Evolutionary conservation across 2,329 filamentous ascomycete genomes (phyloP).

Genomic region (Apiospora phragmitis): DNA sequence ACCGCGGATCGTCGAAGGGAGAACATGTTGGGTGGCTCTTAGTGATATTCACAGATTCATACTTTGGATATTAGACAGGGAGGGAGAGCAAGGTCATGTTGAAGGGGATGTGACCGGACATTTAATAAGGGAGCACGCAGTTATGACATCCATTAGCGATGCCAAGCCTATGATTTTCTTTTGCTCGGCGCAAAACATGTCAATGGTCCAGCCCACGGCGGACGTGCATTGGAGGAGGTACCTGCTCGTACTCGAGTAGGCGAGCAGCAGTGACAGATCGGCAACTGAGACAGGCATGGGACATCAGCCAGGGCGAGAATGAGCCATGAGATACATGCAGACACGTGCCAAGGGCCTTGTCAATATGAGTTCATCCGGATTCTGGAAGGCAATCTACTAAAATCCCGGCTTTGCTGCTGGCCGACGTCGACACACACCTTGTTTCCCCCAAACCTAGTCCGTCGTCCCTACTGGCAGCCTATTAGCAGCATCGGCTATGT

Average conservation of each 20-base stretch:
- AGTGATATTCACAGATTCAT: neutral
- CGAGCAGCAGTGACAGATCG: neutral
- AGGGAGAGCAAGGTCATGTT: neutral
- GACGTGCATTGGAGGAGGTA: neutral
- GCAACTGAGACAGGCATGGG: neutral
- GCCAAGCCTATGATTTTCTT: neutral
- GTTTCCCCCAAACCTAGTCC: neutral
- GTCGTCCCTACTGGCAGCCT: neutral
- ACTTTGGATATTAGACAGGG: neutral
- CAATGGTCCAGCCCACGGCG: neutral
- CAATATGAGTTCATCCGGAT: neutral
- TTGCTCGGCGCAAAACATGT: neutral
- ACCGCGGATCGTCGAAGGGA: slow-evolving; percentile 17
- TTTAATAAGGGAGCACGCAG: neutral
- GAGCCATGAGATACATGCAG: neutral
- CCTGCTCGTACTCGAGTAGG: neutral
- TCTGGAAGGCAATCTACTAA: neutral
- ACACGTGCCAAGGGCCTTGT: neutral
- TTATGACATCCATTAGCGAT: neutral
- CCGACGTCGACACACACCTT: neutral
- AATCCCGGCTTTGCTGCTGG: neutral
- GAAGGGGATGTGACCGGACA: neutral
- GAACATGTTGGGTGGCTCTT: neutral
- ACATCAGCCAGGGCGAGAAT: neutral
- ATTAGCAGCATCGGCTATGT: neutral